Base-by-base conservation (phyloP, 2,329 filamentous ascomycete species). In the Epicoccum nigrum region DNA sequence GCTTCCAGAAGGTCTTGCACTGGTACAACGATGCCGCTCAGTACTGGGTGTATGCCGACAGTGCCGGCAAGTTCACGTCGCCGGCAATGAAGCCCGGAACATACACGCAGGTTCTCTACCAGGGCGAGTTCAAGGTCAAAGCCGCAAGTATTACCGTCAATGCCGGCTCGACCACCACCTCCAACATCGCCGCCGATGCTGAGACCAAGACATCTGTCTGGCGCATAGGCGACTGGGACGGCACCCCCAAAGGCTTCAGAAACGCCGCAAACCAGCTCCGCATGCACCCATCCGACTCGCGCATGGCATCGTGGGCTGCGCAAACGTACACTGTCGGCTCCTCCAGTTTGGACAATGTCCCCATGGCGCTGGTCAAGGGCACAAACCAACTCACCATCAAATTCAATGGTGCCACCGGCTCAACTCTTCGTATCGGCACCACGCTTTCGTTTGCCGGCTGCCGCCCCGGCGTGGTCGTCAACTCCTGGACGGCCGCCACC, bases 21-120 rank as follows among this genome's bases (percentile, higher is more conserved):
- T 88, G 85, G 86, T 76, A 81, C 71, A 88, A 88, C 68, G 66
- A 67, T 23, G 75, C 75, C 5, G 82, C 83, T 0, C 86, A 88
- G 64, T 88, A 88, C 76, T 89, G 86, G 85, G 73, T 79, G 5
- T 83, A 83, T 51, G 80, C 83, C 16, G 76, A 76, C 7, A 78
- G 78, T 17, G 74, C 70, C 35, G 84, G 85, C 8, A 75, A 74
- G 11, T 89, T 86, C 70, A 86, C 79, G 2, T 86, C 84, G 0
- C 86, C 85, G 0, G 74, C 79, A 48, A 88, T 88, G 85, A 86
- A 85, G 62, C 82, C 85, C 0, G 85, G 86, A 23, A 86, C 82
- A 0, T 88, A 88, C 72, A 86, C 83, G n/a, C 86, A 86, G 79
- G 80, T 85, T 4, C 78, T 88, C 30, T 86, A 86, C 70, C 82